Evolutionary conservation across 805 yeast genomes (phyloP).

Genomic region (Metschnikowia orientalis): DNA sequence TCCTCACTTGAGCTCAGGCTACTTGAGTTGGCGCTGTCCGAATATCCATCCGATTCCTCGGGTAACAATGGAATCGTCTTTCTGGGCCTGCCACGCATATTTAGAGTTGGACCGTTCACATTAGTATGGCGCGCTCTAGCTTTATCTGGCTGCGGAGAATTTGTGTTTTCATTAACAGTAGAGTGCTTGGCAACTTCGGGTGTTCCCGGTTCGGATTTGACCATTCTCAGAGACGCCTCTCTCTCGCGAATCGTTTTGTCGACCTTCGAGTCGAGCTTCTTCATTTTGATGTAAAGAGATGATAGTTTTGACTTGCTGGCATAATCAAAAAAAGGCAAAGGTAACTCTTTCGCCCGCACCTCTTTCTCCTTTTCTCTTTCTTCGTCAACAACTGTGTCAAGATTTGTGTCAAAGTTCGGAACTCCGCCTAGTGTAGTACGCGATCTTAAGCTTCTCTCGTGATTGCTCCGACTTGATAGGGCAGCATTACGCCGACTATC

Average conservation of each 20-base stretch:
- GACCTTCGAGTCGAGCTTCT: slow-evolving; percentile 18
- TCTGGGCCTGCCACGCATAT: too few species aligned
- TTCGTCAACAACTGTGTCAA: slow-evolving; percentile 5
- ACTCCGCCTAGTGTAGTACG: slow-evolving; percentile 10
- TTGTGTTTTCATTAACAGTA: background rate
- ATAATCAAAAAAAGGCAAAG: slow-evolving; percentile 14
- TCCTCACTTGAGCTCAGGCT: too few species aligned
- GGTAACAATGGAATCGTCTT: too few species aligned
- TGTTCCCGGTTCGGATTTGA: slow-evolving; percentile 8
- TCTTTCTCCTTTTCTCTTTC: slow-evolving; percentile 10
- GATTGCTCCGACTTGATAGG: slow-evolving; percentile 2
- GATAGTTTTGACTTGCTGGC: slow-evolving; percentile 18
- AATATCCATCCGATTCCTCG: too few species aligned
- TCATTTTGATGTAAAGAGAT: slow-evolving; percentile 21
- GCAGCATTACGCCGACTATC: slow-evolving; percentile 14
- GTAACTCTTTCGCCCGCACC: slow-evolving; percentile 10
- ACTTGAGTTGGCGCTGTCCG: too few species aligned
- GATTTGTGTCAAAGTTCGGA: slow-evolving; percentile 13
- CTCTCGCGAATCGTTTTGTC: slow-evolving; percentile 8
- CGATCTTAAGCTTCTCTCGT: slow-evolving; percentile 14
- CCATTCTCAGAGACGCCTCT: background rate
- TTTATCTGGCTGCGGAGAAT: too few species aligned
- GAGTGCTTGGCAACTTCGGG: background rate
- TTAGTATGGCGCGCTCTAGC: too few species aligned
- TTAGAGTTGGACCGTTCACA: too few species aligned